A percentile compares a stretch with the other conserved stretches of the same genome.
These are phyloP conservation scores for Leishmania turanica DNA, from an alignment of 208 protist genomes.

Conservation along the genomic window DNA sequence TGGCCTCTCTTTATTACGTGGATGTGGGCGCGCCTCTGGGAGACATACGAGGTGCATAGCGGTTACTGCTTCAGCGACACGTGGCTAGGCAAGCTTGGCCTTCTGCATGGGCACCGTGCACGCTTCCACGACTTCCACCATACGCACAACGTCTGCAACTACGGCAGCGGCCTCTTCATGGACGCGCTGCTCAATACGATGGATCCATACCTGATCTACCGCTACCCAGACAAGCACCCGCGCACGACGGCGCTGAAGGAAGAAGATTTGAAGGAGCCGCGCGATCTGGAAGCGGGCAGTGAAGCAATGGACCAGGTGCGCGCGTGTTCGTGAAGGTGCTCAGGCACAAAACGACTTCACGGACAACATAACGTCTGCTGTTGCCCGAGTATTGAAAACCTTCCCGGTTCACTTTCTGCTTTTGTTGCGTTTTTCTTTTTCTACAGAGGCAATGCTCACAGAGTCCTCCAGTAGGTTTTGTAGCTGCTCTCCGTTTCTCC, in stretches of 20 bases:
- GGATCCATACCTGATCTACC: slow-evolving; percentile 45
- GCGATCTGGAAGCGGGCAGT: slow-evolving; percentile 11
- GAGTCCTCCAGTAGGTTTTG: background rate
- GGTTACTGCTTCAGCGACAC: slow-evolving; percentile 69
- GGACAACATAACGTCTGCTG: background rate
- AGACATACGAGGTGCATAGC: slow-evolving; percentile 67
- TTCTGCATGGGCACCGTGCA: slow-evolving; percentile 49
- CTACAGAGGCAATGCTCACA: background rate
- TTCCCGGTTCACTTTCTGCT: background rate
- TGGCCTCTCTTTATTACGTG: slow-evolving; percentile 55
- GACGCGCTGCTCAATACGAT: slow-evolving; percentile 57
- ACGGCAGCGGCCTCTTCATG: slow-evolving; percentile 47
- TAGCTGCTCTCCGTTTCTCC: background rate
- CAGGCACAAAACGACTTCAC: background rate
- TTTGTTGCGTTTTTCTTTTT: background rate
- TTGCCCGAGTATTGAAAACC: background rate
- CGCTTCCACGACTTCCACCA: slow-evolving; percentile 79
- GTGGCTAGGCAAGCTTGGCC: slow-evolving; percentile 41
- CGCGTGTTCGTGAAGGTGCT: background rate
- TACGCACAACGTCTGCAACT: slow-evolving; percentile 69
- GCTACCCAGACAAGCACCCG: slow-evolving; percentile 27
- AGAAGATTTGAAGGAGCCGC: slow-evolving; percentile 9
- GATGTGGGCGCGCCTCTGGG: slow-evolving; percentile 49
- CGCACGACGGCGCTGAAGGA: slow-evolving; percentile 12
- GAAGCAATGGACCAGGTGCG: background rate